These are phyloP conservation scores for Annona squamosa DNA, from an alignment of 164 flowering plant genomes.

Conservation along the genomic window DNA sequence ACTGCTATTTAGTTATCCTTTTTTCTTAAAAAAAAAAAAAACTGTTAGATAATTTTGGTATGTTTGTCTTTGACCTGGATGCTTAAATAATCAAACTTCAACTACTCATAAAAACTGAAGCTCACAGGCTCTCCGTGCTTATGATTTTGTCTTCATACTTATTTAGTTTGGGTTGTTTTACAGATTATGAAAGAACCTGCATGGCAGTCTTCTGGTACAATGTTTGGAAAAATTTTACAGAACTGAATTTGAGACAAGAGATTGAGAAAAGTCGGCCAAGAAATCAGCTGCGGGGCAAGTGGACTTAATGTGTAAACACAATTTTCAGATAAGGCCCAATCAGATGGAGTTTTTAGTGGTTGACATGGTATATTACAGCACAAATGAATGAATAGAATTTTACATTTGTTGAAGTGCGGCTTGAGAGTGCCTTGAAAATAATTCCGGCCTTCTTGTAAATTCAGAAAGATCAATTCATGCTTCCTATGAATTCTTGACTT, in stretches of 20 bases:
- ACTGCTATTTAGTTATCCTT: too few species aligned
- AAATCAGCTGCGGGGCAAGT: conserved; percentile 29
- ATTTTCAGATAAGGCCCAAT: conserved; percentile 33
- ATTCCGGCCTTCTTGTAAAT: not conserved
- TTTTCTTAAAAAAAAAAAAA: too few species aligned
- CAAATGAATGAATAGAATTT: conserved; percentile 30
- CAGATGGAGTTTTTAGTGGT: conserved; percentile 35
- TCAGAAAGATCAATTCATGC: conserved; percentile 19
- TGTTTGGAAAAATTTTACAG: conserved; percentile 27
- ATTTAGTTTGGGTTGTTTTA: not conserved
- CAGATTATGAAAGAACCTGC: conserved; percentile 35
- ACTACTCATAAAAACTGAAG: not conserved
- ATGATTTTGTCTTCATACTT: not conserved
- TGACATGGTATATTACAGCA: conserved; percentile 31
- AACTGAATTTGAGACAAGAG: conserved; percentile 31
- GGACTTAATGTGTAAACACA: conserved; percentile 34
- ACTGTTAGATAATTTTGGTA: too few species aligned
- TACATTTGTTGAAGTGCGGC: conserved; percentile 29
- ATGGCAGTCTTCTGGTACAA: conserved; percentile 25
- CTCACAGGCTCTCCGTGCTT: not conserved
- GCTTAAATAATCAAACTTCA: too few species aligned
- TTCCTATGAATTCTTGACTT: conserved; percentile 23
- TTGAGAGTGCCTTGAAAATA: conserved; percentile 27
- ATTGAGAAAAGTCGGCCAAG: conserved; percentile 26
- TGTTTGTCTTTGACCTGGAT: too few species aligned